Conservation (phyloP, 1,284 basidiomycete genomes). For the Heliocybe sulcata region DNA sequence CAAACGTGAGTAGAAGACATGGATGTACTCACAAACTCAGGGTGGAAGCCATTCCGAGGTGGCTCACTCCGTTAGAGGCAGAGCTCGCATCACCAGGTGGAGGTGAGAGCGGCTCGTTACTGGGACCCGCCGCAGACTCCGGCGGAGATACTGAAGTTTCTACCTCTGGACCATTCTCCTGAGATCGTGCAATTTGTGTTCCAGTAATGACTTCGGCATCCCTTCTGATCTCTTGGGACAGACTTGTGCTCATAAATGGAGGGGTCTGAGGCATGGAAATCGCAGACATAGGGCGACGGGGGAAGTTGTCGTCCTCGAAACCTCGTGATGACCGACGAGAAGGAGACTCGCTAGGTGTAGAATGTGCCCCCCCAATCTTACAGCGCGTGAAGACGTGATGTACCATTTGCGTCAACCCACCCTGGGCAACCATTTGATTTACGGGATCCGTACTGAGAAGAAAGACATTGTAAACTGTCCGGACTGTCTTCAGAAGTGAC, state of each 20-base stretch:
- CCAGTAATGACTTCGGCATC: neutral
- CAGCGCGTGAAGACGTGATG: conserved; percentile 90
- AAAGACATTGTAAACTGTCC: conserved; percentile 97
- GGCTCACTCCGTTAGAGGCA: no score
- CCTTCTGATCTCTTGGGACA: neutral
- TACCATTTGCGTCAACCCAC: conserved; percentile 94
- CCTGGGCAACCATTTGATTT: conserved; percentile 95
- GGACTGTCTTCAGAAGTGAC: conserved; percentile 87
- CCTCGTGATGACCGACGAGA: neutral
- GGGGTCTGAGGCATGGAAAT: neutral
- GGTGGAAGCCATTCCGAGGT: no score
- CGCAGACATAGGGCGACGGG: neutral
- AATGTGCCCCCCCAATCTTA: conserved; percentile 19
- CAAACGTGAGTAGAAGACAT: neutral
- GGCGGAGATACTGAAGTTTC: neutral
- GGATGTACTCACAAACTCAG: no score
- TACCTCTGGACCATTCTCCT: neutral
- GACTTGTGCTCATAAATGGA: neutral
- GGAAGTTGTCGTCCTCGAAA: neutral
- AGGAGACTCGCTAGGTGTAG: neutral
- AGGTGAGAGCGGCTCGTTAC: neutral
- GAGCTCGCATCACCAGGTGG: no score
- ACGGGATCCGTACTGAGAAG: conserved; percentile 82
- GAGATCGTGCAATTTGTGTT: neutral
- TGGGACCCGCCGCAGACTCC: neutral